Evolutionary conservation across 352 stramenopile genomes (phyloP).

Genomic region (Phytophthora idaei): DNA sequence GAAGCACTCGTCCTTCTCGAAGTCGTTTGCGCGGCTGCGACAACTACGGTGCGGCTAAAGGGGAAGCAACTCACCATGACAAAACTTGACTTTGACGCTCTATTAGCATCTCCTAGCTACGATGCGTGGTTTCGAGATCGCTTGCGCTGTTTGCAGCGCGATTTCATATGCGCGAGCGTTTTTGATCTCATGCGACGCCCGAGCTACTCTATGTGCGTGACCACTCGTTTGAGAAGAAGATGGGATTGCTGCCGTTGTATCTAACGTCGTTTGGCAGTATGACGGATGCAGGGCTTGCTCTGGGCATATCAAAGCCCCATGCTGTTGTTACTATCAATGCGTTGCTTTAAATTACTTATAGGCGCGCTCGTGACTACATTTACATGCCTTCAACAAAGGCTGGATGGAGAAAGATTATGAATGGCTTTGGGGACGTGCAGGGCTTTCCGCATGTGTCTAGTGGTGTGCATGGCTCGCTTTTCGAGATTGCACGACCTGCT

Average conservation of each 20-base stretch:
- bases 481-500: not conserved
- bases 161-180: no score
- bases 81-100: no score
- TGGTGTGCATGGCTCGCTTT: not conserved
- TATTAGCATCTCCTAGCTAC: no score
- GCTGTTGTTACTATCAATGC: no score
- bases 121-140: no score
- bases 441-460: not conserved
- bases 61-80: no score
- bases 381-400: no score
- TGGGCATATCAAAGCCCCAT: not conserved
- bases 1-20: not conserved
- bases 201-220: not conserved
- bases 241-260: not conserved
- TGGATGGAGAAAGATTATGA: not conserved
- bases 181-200: no score
- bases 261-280: not conserved
- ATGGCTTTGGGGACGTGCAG: not conserved
- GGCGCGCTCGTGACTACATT: no score
- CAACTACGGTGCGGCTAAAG: not conserved
- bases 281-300: not conserved
- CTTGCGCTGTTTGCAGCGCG: no score
- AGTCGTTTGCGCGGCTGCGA: not conserved
- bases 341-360: no score
- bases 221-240: not conserved